Evolutionary conservation across 75 land plant species (phyloP), one percentile per base, ranked within the genome.

Genomic region (Pseudotsuga menziesii): DNA sequence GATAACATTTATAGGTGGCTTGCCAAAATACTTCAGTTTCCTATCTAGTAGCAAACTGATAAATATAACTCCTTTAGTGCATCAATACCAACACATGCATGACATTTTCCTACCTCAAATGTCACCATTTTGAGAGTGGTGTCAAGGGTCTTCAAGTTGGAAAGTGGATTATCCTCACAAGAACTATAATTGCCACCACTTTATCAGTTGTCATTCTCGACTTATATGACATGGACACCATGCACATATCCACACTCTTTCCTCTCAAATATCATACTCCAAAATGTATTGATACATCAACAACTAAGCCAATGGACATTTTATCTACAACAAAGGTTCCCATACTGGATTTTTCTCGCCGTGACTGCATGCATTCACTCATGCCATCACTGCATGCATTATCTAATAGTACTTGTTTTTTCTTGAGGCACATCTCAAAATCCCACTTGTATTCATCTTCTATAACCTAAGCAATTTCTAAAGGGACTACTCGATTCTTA

Each of bases 21-120:
- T n/a, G n/a, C n/a, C n/a, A n/a, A n/a, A n/a, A n/a, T n/a, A n/a
- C n/a, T n/a, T n/a, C n/a, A n/a, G n/a, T n/a, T n/a, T 35, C 36
- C 36, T 57, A 97, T 98, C 92, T 93, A 32, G 78, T 81, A 27
- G 86, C 2, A 48, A 79, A 97, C n/a, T n/a, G n/a, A n/a, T n/a
- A n/a, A n/a, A n/a, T n/a, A 94, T 57, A 97, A 77, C 76, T 94
- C 99, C 77, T 85, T 90, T 76, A 97, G 52, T 19, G 94, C 93
- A 77, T 97, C 99, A 79, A 97, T 90, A 14, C 91, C 98, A 61
- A 82, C 82, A 52, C 85, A 87, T 32, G 99, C 95, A 85, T 92
- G 93, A 22, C 99, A 83, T 70, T 97, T 97, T 19, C 99, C 99
- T 57, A 89, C 95, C 73, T 97, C 92, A 67, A 98, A 92, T 67